phyloP scores from a whole-genome alignment of 805 yeast species.

The Clavispora carvajalis region DNA sequence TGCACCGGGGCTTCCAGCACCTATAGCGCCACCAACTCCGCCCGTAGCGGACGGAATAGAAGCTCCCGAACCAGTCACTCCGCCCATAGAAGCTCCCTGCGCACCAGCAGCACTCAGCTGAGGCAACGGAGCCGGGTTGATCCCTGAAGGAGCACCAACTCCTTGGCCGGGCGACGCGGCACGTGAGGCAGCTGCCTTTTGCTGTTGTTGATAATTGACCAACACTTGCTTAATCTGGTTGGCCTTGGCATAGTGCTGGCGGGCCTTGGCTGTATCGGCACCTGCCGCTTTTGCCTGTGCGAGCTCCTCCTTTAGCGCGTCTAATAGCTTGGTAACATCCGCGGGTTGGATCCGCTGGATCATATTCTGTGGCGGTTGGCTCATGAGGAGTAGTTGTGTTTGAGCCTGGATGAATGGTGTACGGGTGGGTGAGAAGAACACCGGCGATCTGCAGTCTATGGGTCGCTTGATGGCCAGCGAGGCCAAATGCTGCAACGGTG shows the following conservation, averaged over 20 bases:
- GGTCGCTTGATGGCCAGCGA: too few relatives aligned
- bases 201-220: conserved; percentile 49
- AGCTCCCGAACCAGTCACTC: neutral
- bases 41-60: neutral
- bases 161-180: neutral
- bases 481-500: neutral
- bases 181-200: conserved; percentile 18
- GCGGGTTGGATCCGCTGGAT: conserved; percentile 35
- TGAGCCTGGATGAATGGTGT: conserved; percentile 1
- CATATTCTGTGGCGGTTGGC: conserved; percentile 12
- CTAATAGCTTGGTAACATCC: conserved; percentile 55
- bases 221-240: conserved; percentile 58
- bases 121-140: neutral
- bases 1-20: neutral
- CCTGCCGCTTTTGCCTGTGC: conserved; percentile 60
- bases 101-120: neutral
- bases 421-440: conserved; percentile 3
- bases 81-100: neutral
- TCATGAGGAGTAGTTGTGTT: conserved; percentile 7
- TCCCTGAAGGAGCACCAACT: neutral
- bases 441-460: neutral
- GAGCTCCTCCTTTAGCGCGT: conserved; percentile 53
- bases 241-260: conserved; percentile 57
- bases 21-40: neutral
- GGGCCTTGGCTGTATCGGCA: conserved; percentile 41